Evolutionary conservation across 306 rosid genomes (phyloP).

Genomic region (Cucurbita moschata): DNA sequence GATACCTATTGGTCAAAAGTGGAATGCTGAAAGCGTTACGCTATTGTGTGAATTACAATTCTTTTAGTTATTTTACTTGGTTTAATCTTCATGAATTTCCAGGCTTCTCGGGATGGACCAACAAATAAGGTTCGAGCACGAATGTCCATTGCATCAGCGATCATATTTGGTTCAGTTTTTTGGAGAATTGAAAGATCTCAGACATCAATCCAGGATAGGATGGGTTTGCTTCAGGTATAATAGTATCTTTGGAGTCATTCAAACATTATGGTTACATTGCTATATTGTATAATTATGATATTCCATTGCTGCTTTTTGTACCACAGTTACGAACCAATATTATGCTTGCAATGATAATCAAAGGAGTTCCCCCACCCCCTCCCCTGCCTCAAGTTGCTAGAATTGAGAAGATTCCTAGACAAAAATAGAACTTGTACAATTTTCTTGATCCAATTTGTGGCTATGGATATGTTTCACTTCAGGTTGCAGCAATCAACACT

Average conservation of each 20-base stretch:
- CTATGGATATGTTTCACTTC: constrained; percentile 16
- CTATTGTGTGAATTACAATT: constrained; percentile 10
- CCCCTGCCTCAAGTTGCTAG: background rate
- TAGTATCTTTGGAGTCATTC: constrained; percentile 4
- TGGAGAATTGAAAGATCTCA: constrained; percentile 96
- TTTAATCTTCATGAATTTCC: constrained; percentile 11
- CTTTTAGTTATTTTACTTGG: constrained; percentile 15
- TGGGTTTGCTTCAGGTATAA: constrained; percentile 97
- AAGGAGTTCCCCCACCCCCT: background rate
- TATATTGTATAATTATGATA: background rate
- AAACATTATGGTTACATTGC: background rate
- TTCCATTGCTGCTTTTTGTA: background rate
- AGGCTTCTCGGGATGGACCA: constrained; percentile 90
- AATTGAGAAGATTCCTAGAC: background rate
- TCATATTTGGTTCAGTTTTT: constrained; percentile 85
- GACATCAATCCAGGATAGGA: constrained; percentile 93
- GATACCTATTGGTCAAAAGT: background rate
- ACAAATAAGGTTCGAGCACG: constrained; percentile 86
- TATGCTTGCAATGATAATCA: background rate
- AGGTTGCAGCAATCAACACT: constrained; percentile 95
- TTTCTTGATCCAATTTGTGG: background rate
- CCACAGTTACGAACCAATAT: background rate
- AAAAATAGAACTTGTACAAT: background rate
- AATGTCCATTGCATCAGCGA: constrained; percentile 83
- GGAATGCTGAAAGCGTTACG: background rate